Evolutionary conservation across 2,329 filamentous ascomycete genomes (phyloP).

Genomic region (Colletotrichum sublineola): DNA sequence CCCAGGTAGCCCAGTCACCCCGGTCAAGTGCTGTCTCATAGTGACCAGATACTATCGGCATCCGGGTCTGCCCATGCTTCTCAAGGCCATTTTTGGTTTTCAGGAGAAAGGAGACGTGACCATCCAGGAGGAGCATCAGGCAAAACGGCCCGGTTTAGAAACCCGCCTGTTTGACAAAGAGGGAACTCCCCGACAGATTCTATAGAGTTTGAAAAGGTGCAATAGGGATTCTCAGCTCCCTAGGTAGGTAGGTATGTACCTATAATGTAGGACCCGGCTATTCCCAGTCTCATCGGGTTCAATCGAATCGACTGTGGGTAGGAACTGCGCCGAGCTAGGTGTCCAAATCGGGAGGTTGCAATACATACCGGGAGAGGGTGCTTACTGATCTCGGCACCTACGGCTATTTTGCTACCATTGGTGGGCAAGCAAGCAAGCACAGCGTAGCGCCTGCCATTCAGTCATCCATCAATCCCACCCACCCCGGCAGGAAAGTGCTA

Average conservation of each 20-base stretch:
- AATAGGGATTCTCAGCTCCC: neutral
- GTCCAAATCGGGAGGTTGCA: constrained; percentile 3
- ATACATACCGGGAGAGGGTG: neutral
- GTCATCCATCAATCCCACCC: neutral
- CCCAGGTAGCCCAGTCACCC: neutral
- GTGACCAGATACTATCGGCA: neutral
- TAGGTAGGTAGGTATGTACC: too few species aligned
- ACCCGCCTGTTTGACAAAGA: constrained; percentile 1
- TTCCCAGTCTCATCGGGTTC: constrained; percentile 21
- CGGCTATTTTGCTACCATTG: neutral
- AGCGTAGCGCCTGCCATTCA: neutral
- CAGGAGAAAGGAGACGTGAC: neutral
- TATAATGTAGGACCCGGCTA: neutral
- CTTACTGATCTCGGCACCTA: neutral
- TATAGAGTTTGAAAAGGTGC: constrained; percentile 16
- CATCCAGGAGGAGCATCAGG: constrained; percentile 19
- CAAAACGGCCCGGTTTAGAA: neutral
- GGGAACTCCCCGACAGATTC: constrained; percentile 7
- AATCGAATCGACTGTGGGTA: neutral
- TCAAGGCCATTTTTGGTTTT: neutral
- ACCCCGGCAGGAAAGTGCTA: too few species aligned
- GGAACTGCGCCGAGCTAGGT: neutral
- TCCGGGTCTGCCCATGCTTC: constrained; percentile 26
- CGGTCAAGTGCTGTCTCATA: constrained; percentile 6
- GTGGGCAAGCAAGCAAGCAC: neutral